Evolutionary conservation across 176 grass and related monocot species (phyloP), one percentile per base, ranked within the genome.

Genomic region (Oryza glaberrima): DNA sequence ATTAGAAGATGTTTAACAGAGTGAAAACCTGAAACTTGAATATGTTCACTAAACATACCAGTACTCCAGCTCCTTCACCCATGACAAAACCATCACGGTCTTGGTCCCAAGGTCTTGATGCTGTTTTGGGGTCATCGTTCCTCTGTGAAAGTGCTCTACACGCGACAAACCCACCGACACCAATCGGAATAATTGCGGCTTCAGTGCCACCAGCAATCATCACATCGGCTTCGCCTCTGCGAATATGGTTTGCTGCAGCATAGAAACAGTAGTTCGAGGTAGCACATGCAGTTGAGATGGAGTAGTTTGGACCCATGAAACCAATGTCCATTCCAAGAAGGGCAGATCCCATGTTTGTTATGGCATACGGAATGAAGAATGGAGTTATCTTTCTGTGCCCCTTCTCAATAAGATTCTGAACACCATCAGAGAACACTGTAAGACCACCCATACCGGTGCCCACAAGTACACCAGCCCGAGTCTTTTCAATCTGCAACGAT

Each of bases 191-290:
- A 73, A 99, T 99, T 71, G 97, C 91, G 1, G 97, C 94, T 83
- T 99, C 97, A 49, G 91, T 94, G 67, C 97, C 97, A 86, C 97
- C 97, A 89, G 97, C 94, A 84, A 99, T 67, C 94, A 99, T 99
- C 36, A 99, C 14, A 88, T 99, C 97, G 65, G 90, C 97, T 78
- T 99, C 90, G 0, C 97, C 97, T 77, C 92, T 91, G 63, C 97
- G 90, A 45, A 99, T 99, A 74, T 96, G 97, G 76, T 99, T 99
- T 64, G 97, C 94, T 66, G 97, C 97, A 51, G 97, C 91, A 15
- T 96, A 96, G 86, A 99, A 96, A 75, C 97, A 99, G 84, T 99
- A 96, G 60, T 99, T 99, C 1, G 97, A 99, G 45, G 97, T 99
- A 70, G 97, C 97, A 77, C 97, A 99, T 19, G 97, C 97, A 56